A percentile compares a stretch with the other conserved stretches of the same genome.
Evolutionary conservation across 768 basidiomycete genomes (phyloP).

Genomic region (Mrakia gelida): DNA sequence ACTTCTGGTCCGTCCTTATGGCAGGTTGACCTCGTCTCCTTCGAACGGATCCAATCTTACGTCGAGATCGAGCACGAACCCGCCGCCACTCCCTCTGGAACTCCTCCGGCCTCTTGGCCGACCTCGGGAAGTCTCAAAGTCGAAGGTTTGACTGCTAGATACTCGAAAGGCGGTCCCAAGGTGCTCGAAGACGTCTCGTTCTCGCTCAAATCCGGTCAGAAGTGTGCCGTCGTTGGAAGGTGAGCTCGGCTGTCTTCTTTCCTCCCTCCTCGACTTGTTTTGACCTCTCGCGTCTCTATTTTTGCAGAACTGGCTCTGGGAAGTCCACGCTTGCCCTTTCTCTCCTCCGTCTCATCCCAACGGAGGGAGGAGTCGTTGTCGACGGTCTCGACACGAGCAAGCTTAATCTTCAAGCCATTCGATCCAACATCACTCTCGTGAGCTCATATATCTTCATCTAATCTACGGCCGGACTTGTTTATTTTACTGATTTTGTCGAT

Average conservation of each 20-base stretch:
- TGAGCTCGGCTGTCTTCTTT: too few relatives aligned
- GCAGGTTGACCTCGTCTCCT: slow-evolving; percentile 39
- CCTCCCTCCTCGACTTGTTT: too few relatives aligned
- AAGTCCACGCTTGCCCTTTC: slow-evolving; percentile 55
- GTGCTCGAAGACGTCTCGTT: slow-evolving; percentile 61
- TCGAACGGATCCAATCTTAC: slow-evolving; percentile 50
- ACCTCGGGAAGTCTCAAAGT: slow-evolving; percentile 54
- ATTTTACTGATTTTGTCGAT: too few relatives aligned
- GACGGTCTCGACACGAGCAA: slow-evolving; percentile 54
- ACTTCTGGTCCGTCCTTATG: too few relatives aligned
- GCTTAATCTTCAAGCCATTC: slow-evolving; percentile 56
- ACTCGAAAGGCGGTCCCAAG: slow-evolving; percentile 55
- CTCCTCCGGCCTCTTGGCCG: slow-evolving; percentile 65
- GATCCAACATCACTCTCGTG: slow-evolving; percentile 58
- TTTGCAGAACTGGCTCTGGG: slow-evolving; percentile 51
- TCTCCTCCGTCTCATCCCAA: slow-evolving; percentile 57
- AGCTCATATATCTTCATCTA: too few relatives aligned
- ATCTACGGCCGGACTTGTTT: too few relatives aligned
- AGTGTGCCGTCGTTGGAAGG: slow-evolving; percentile 58
- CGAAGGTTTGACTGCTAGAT: slow-evolving; percentile 54
- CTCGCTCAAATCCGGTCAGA: slow-evolving; percentile 56
- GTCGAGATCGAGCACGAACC: slow-evolving; percentile 57
- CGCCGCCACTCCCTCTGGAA: slow-evolving; percentile 45
- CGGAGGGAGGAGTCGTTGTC: slow-evolving; percentile 55
- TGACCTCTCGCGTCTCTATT: too few relatives aligned